These are phyloP conservation scores for Buddleja alternifolia DNA, from an alignment of 257 asterid genomes.

Conservation along the genomic window DNA sequence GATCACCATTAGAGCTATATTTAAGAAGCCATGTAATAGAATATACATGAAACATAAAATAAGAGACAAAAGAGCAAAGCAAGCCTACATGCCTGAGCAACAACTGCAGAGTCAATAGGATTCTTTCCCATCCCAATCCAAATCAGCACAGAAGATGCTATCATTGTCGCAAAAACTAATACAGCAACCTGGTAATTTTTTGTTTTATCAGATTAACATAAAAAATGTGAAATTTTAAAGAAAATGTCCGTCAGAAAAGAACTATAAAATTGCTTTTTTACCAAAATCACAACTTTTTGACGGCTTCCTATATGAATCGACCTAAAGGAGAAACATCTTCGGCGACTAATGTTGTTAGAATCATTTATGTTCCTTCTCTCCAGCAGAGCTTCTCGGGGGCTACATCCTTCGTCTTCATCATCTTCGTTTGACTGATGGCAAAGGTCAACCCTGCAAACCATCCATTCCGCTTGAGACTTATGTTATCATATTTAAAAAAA, in stretches of 20 bases:
- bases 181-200: slow-evolving; percentile 63
- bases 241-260: neutral
- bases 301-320: slow-evolving; percentile 74
- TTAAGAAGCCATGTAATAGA: neutral
- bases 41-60: neutral
- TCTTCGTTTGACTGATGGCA: slow-evolving; percentile 89
- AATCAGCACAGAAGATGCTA: slow-evolving; percentile 73
- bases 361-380: slow-evolving; percentile 57
- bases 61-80: slow-evolving; percentile 18
- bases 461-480: slow-evolving; percentile 22
- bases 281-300: slow-evolving; percentile 88
- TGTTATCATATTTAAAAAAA: neutral
- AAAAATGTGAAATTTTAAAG: neutral
- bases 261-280: slow-evolving; percentile 31
- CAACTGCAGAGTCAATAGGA: slow-evolving; percentile 61
- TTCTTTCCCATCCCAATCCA: slow-evolving; percentile 76
- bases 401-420: slow-evolving; percentile 79
- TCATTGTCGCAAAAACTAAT: slow-evolving; percentile 65
- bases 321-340: slow-evolving; percentile 67
- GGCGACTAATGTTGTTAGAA: slow-evolving; percentile 40
- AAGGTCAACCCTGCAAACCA: slow-evolving; percentile 90
- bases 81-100: slow-evolving; percentile 71
- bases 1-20: neutral
- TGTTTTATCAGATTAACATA: slow-evolving; percentile 25
- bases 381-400: slow-evolving; percentile 66